Conservation (phyloP, 345 rosid species). For the Euclidium syriacum region DNA sequence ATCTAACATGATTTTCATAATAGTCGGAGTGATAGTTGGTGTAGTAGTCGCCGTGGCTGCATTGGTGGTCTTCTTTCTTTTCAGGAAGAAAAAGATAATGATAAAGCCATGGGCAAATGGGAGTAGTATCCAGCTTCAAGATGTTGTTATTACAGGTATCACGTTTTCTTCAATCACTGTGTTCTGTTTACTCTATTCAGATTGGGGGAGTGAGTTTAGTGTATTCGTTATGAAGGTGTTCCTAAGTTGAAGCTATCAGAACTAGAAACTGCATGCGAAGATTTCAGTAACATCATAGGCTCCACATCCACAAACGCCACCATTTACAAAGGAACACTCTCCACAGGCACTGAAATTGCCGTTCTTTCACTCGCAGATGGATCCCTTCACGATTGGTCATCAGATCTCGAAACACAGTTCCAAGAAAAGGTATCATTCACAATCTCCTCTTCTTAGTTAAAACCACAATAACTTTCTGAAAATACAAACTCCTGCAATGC, state of each 20-base stretch:
- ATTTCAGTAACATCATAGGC: conserved; percentile 92
- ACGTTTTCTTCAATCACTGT: not conserved
- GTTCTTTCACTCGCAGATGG: conserved; percentile 53
- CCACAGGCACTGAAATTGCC: conserved; percentile 86
- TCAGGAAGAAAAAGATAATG: conserved; percentile 45
- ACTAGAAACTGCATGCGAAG: conserved; percentile 92
- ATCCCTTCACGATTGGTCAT: conserved; percentile 65
- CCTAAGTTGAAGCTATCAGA: conserved; percentile 89
- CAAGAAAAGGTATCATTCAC: conserved; percentile 62
- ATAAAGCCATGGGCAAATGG: conserved; percentile 67
- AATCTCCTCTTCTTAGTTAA: not conserved
- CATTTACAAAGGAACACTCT: conserved; percentile 83
- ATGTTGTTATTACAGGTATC: conserved; percentile 67
- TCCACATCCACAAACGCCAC: conserved; percentile 52
- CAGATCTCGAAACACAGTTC: conserved; percentile 55
- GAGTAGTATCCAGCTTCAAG: conserved; percentile 68
- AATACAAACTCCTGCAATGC: conserved; percentile 30
- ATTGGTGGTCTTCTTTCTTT: conserved; percentile 35
- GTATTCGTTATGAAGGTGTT: conserved; percentile 26
- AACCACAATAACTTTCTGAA: no score
- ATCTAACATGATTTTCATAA: not conserved
- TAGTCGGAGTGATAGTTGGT: conserved; percentile 29
- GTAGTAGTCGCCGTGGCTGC: conserved; percentile 29
- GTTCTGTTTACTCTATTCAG: conserved; percentile 6
- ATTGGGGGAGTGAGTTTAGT: not conserved